Evolutionary conservation across 2,329 filamentous ascomycete genomes (phyloP).

Genomic region (Stagonosporopsis tanaceti): DNA sequence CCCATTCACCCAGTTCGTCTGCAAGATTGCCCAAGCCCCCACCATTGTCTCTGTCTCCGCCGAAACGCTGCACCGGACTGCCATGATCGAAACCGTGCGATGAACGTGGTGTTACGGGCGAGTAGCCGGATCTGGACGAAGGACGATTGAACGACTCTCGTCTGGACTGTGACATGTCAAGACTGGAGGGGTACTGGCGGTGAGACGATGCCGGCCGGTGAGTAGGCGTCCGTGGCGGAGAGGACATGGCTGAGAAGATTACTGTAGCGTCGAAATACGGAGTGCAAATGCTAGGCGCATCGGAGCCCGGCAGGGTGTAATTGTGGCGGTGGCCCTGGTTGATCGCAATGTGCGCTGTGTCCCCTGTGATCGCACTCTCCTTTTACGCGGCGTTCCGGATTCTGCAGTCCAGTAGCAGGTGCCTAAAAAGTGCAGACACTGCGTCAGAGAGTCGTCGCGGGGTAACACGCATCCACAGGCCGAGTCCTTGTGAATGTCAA

Average conservation of each 20-base stretch:
- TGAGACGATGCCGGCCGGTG: conserved; percentile 48
- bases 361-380: conserved; percentile 13
- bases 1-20: conserved; percentile 75
- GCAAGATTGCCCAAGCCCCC: conserved; percentile 76
- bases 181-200: conserved; percentile 51
- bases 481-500: conserved; percentile 6
- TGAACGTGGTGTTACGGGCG: conserved; percentile 54
- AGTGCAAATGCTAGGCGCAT: conserved; percentile 14
- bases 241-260: conserved; percentile 44
- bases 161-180: conserved; percentile 51
- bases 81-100: conserved; percentile 52
- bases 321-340: conserved; percentile 13
- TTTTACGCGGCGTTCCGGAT: conserved; percentile 9
- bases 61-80: conserved; percentile 49
- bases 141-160: conserved; percentile 50
- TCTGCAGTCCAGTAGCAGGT: neutral
- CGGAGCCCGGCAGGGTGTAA: conserved; percentile 18
- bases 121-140: conserved; percentile 53
- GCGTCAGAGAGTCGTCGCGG: conserved; percentile 22
- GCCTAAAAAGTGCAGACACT: neutral
- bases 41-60: conserved; percentile 53
- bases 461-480: conserved; percentile 24
- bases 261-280: conserved; percentile 11
- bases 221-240: conserved; percentile 53
- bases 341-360: conserved; percentile 22